Conservation (phyloP, 768 basidiomycete species). For the Austroboletus eburneus region DNA sequence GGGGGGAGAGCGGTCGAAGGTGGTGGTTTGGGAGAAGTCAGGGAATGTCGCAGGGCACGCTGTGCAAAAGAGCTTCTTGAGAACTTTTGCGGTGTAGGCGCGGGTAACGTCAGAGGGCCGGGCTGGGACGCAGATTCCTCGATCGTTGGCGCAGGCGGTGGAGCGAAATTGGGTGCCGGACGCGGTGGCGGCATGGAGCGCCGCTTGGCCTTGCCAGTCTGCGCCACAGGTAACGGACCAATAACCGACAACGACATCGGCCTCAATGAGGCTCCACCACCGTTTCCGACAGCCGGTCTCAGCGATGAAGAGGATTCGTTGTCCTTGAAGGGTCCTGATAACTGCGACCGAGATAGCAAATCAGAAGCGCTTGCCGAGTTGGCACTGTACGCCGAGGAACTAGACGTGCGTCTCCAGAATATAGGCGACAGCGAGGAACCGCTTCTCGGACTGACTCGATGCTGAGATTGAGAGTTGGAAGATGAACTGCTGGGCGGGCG, state of each 20-base stretch:
- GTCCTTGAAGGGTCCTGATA: constrained; percentile 4
- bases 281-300: constrained; percentile 4
- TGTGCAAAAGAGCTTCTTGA: constrained; percentile 58
- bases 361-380: constrained; percentile 41
- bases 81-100: constrained; percentile 22
- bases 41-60: constrained; percentile 54
- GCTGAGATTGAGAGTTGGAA: constrained; percentile 29
- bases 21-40: constrained; percentile 61
- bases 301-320: constrained; percentile 10
- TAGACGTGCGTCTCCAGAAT: constrained; percentile 51
- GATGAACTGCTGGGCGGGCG: constrained; percentile 37
- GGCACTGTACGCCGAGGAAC: constrained; percentile 45
- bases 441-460: constrained; percentile 38
- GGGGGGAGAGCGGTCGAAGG: constrained; percentile 59
- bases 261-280: constrained; percentile 6
- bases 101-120: constrained; percentile 1
- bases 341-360: constrained; percentile 27
- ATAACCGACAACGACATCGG: constrained; percentile 22
- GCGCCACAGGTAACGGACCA: constrained; percentile 10
- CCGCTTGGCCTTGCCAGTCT: constrained; percentile 40
- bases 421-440: constrained; percentile 43
- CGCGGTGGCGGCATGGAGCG: constrained; percentile 69
- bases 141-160: constrained; percentile 58
- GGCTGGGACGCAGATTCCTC: constrained; percentile 10
- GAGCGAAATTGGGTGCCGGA: constrained; percentile 65